A percentile compares a stretch with the other conserved stretches of the same genome.
phyloP scores from a whole-genome alignment of 2,329 filamentous ascomycete genomes.

The Cladosporium halotolerans region DNA sequence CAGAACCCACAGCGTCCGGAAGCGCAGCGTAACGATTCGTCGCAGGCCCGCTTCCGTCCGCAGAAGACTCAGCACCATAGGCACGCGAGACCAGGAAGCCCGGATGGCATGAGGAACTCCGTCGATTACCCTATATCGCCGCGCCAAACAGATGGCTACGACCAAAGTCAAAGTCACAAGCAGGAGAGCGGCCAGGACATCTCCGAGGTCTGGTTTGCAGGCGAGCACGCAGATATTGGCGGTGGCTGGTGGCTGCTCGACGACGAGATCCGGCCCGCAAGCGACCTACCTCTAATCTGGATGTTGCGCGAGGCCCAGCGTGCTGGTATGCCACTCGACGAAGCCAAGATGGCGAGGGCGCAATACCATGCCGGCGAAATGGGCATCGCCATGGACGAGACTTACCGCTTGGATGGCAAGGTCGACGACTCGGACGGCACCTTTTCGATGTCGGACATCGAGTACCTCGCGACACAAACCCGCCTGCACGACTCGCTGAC shows the following conservation, averaged over 20 bases:
- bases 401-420: constrained; percentile 2
- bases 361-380: constrained; percentile 3
- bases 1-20: constrained; percentile 3
- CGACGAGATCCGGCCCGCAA: constrained; percentile 12
- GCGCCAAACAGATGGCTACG: background rate
- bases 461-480: constrained; percentile 12
- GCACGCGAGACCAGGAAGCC: constrained; percentile 11
- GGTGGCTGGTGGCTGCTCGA: constrained; percentile 14
- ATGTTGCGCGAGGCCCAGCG: constrained; percentile 60
- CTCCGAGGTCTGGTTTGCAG: constrained; percentile 71
- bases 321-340: constrained; percentile 66
- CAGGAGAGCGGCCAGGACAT: constrained; percentile 46
- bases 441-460: constrained; percentile 6
- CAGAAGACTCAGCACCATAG: constrained; percentile 5
- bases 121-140: constrained; percentile 12
- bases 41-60: constrained; percentile 13
- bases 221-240: constrained; percentile 45
- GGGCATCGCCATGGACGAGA: background rate
- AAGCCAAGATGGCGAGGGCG: constrained; percentile 43
- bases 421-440: background rate
- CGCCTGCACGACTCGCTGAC: constrained; percentile 30
- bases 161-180: constrained; percentile 1
- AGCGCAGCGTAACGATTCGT: constrained; percentile 10
- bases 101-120: constrained; percentile 23
- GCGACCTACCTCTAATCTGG: constrained; percentile 15